phyloP scores from a whole-genome alignment of 208 protist genomes.

The Acanthamoeba triangularis region DNA sequence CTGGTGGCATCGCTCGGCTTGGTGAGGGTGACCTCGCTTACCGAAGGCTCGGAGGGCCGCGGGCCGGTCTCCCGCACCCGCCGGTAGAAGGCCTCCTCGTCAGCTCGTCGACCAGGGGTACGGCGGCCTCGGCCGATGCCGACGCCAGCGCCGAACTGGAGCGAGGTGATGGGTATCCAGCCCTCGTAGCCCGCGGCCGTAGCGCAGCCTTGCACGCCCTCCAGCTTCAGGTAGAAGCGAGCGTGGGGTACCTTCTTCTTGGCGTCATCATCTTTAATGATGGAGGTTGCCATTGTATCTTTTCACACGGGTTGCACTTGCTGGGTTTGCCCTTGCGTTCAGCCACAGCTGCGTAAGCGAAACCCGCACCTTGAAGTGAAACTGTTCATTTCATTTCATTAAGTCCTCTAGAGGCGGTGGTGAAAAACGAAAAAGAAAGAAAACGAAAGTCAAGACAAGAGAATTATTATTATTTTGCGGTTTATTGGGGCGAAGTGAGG shows the following conservation, averaged over 20 bases:
- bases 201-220: not conserved
- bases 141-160: not conserved
- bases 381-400: no score
- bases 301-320: no score
- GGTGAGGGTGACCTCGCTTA: not conserved
- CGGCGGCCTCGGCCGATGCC: not conserved
- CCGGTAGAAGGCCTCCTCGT: slow-evolving; percentile 6
- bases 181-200: not conserved
- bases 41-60: not conserved
- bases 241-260: not conserved
- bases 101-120: not conserved
- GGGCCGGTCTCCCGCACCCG: not conserved
- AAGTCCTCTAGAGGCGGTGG: no score
- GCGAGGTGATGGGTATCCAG: not conserved
- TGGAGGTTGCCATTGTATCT: no score
- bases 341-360: no score
- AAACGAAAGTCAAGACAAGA: no score
- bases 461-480: no score
- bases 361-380: no score
- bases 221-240: slow-evolving; percentile 10
- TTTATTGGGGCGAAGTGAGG: no score
- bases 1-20: not conserved
- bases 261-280: no score
- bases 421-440: no score
- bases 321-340: no score